Percentiles rank a stretch among this genome's conserved stretches.
phyloP scores from a whole-genome alignment of 2,329 filamentous ascomycete species.

The Leptographium wingfieldii region DNA sequence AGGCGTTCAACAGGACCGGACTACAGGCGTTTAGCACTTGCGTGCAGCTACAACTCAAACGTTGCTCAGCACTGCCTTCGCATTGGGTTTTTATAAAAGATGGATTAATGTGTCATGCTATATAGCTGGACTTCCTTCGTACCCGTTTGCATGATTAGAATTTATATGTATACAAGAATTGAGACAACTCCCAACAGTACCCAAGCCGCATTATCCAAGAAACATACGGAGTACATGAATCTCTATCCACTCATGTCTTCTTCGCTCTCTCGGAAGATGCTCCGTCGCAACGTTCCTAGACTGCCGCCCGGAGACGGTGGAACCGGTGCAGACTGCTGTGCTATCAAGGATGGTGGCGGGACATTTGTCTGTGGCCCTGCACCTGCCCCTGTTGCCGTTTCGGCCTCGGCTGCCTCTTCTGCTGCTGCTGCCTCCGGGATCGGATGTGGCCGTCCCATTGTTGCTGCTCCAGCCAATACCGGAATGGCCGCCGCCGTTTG shows the following conservation, averaged over 20 bases:
- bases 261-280: constrained; percentile 9
- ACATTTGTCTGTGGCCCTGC: not conserved
- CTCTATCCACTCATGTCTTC: constrained; percentile 3
- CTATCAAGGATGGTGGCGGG: not conserved
- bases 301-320: not conserved
- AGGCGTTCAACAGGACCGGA: too few relatives aligned
- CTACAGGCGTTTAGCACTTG: too few relatives aligned
- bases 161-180: not conserved
- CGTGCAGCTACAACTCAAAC: too few relatives aligned
- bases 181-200: not conserved
- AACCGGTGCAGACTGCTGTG: not conserved
- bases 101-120: too few relatives aligned
- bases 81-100: too few relatives aligned
- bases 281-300: constrained; percentile 4
- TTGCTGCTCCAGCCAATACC: not conserved
- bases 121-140: too few relatives aligned
- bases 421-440: not conserved
- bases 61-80: too few relatives aligned
- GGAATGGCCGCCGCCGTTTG: not conserved
- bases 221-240: not conserved
- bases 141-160: too few relatives aligned
- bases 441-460: not conserved
- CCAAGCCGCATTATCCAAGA: not conserved
- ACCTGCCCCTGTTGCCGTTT: not conserved
- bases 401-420: constrained; percentile 1